Evolutionary conservation across 441 rosid genomes (phyloP).

Genomic region (Populus hybrid): DNA sequence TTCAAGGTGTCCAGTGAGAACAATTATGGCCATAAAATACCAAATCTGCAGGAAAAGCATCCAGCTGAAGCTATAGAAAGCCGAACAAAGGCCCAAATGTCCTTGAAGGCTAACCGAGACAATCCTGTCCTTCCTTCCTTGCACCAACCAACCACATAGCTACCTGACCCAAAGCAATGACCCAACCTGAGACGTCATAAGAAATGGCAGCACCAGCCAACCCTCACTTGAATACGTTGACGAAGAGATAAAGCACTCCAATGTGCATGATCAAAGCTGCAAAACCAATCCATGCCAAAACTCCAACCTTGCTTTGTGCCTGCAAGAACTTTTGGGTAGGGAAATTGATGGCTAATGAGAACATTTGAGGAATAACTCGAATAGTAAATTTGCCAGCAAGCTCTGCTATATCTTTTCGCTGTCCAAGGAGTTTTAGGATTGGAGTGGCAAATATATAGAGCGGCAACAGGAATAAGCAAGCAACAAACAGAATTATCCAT

Average conservation of each 20-base stretch:
- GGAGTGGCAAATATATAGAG: conserved; percentile 72
- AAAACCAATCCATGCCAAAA: conserved; percentile 77
- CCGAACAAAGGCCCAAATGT: conserved; percentile 66
- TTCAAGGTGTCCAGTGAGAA: conserved; percentile 84
- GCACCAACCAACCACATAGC: conserved; percentile 79
- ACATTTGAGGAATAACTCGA: conserved; percentile 85
- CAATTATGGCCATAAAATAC: conserved; percentile 88
- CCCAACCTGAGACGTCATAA: conserved; percentile 69
- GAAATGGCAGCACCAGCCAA: conserved; percentile 73
- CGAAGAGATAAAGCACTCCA: conserved; percentile 44
- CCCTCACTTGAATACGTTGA: conserved; percentile 64
- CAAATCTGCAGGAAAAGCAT: conserved; percentile 95
- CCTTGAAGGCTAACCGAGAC: conserved; percentile 78
- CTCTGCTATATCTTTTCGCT: conserved; percentile 55
- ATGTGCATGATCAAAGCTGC: conserved; percentile 49
- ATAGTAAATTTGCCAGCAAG: conserved; percentile 58
- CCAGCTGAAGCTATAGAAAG: conserved; percentile 79
- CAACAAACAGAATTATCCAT: conserved; percentile 56
- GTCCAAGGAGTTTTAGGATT: conserved; percentile 60
- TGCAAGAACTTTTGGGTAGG: conserved; percentile 81
- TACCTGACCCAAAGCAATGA: conserved; percentile 56
- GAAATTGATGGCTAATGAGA: conserved; percentile 76
- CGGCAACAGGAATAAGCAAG: conserved; percentile 59
- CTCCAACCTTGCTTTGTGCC: conserved; percentile 73
- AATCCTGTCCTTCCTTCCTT: conserved; percentile 76